Evolutionary conservation across 2,329 filamentous ascomycete species (phyloP), one percentile per base, ranked within the genome.

Genomic region (Septoria linicola): DNA sequence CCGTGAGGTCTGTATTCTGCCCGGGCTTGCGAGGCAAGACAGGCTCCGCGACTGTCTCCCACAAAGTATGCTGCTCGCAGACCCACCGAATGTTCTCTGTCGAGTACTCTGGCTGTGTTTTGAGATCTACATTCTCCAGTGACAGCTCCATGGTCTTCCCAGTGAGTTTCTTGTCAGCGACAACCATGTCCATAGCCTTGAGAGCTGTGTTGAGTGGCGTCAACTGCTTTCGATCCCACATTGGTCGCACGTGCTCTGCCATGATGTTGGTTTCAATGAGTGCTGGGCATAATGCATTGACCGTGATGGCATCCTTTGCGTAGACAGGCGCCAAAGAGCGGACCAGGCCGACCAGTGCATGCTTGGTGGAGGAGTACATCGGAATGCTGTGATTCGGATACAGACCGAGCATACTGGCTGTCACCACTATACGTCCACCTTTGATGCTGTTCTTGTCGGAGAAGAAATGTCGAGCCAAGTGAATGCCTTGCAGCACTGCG

Each of bases 391-490:
- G 59, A 21, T 51, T 49, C 8, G 58, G 37, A 19, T 60, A 60
- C 13, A 60, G 25, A 7, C 58, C 59, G 4, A 58, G 46, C 37
- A 54, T 51, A 23, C 45, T 53, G 2, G 54, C 53, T 0, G 73
- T 74, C 16, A 72, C 65, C 19, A 73, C 68, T 36, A 75, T 70
- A 35, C 65, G 68, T 8, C 71, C 70, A 11, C 69, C 68, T 2
- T 57, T 60, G 40, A 55, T 64, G 35, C 58, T 62, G 47, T 72
- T 72, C 40, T 47, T 54, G 54, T 68, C 63, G 40, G 67, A 54
- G 10, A 72, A 68, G 59, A 73, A 74, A 57, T 73, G 70, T 50
- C 68, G 69, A 45, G 71, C 72, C 35, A 74, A 49, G 64, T 71
- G 70, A n/a, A 72, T 57, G 6, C 71, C 72, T 55, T 74, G 71